These are phyloP conservation scores for Russula sp. DNA, from an alignment of 768 basidiomycete species.

Conservation along the genomic window DNA sequence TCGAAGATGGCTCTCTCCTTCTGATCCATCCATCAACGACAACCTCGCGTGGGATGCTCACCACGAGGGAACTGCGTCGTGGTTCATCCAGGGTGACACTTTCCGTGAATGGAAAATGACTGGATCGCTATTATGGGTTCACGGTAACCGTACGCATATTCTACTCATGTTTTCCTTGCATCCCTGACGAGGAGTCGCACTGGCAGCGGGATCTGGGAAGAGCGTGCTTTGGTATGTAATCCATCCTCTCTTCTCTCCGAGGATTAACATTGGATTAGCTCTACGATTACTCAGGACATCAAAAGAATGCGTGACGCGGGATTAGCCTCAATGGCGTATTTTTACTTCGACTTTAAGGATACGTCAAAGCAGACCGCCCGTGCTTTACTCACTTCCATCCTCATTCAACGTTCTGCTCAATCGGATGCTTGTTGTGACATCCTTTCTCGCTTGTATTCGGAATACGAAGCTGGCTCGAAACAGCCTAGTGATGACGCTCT, in stretches of 20 bases:
- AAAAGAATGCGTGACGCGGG: neutral
- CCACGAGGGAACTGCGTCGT: too few species aligned
- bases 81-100: too few species aligned
- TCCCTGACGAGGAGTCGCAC: neutral
- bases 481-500: too few species aligned
- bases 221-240: neutral
- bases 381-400: neutral
- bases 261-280: neutral
- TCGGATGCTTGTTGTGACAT: neutral
- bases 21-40: too few species aligned
- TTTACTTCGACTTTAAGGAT: neutral
- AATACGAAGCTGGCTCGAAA: neutral
- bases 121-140: too few species aligned
- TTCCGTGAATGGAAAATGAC: too few species aligned
- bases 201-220: neutral
- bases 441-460: neutral
- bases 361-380: neutral
- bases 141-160: neutral
- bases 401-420: neutral
- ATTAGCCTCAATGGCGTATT: neutral
- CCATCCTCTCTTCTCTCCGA: too few species aligned
- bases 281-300: neutral
- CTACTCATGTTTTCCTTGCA: too few species aligned
- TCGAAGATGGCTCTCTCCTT: too few species aligned
- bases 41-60: too few species aligned